These are phyloP conservation scores for Blumeria hordei DNA, from an alignment of 2,329 filamentous ascomycete species.

Conservation along the genomic window DNA sequence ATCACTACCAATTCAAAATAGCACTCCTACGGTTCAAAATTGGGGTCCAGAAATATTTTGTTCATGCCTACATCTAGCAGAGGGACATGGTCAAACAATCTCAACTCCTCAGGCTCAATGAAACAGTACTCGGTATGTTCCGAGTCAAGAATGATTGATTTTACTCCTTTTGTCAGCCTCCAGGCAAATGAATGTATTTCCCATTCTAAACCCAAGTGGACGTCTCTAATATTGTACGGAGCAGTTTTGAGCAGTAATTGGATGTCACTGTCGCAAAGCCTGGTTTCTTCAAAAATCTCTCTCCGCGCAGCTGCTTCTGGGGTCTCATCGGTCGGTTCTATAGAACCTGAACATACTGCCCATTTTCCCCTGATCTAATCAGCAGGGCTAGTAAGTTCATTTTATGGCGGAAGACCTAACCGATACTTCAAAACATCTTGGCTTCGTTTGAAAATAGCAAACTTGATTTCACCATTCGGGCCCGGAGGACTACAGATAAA, in stretches of 20 bases:
- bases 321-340: slow-evolving; percentile 26
- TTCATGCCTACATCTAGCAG: slow-evolving; percentile 30
- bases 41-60: slow-evolving; percentile 20
- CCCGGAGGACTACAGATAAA: slow-evolving; percentile 18
- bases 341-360: slow-evolving; percentile 36
- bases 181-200: slow-evolving; percentile 38
- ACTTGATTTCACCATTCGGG: slow-evolving; percentile 16
- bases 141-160: slow-evolving; percentile 31
- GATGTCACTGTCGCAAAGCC: slow-evolving; percentile 18
- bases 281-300: slow-evolving; percentile 38
- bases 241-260: slow-evolving; percentile 21
- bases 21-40: not conserved
- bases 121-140: slow-evolving; percentile 38
- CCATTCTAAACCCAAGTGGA: slow-evolving; percentile 30
- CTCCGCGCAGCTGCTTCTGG: slow-evolving; percentile 34
- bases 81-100: slow-evolving; percentile 28
- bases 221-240: slow-evolving; percentile 30
- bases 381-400: not conserved
- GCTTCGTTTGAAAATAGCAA: slow-evolving; percentile 39
- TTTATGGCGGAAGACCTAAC: slow-evolving; percentile 17
- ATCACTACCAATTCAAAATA: no score
- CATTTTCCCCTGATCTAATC: slow-evolving; percentile 23
- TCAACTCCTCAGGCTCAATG: slow-evolving; percentile 21
- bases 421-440: slow-evolving; percentile 32
- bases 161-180: slow-evolving; percentile 19